phyloP scores from a whole-genome alignment of 495 filamentous ascomycete genomes.

The Aspergillus sparsus region DNA sequence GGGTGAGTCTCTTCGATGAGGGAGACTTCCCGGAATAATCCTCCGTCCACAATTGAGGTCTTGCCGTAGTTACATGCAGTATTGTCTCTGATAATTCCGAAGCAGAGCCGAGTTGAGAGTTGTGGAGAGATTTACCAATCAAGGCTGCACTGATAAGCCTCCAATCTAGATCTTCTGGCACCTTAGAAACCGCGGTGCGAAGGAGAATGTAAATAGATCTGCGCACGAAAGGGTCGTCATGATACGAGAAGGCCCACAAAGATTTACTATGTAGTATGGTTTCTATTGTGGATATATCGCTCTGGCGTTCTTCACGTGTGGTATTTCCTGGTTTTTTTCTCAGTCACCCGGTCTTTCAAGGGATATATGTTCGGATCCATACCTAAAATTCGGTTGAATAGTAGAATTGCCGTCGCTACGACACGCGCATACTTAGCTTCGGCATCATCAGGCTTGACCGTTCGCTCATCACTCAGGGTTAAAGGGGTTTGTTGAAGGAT shows the following conservation, averaged over 20 bases:
- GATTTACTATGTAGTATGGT: slow-evolving; percentile 62
- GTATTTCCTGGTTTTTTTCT: slow-evolving; percentile 38
- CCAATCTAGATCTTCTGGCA: slow-evolving; percentile 59
- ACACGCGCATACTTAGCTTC: slow-evolving; percentile 82
- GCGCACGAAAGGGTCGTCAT: slow-evolving; percentile 71
- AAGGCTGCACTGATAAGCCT: slow-evolving; percentile 65
- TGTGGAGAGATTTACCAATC: slow-evolving; percentile 66
- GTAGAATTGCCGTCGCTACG: slow-evolving; percentile 56
- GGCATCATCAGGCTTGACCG: slow-evolving; percentile 78
- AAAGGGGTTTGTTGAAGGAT: slow-evolving; percentile 71
- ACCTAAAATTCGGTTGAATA: slow-evolving; percentile 53
- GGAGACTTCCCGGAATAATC: slow-evolving; percentile 67
- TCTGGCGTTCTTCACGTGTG: slow-evolving; percentile 51
- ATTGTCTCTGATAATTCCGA: slow-evolving; percentile 66
- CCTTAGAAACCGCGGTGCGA: slow-evolving; percentile 56
- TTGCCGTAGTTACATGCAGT: slow-evolving; percentile 56
- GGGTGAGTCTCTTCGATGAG: slow-evolving; percentile 60
- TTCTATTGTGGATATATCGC: slow-evolving; percentile 49
- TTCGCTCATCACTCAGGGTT: slow-evolving; percentile 86
- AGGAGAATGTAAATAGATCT: slow-evolving; percentile 69
- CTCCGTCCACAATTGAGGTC: slow-evolving; percentile 74
- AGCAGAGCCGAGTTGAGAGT: slow-evolving; percentile 70
- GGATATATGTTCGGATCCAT: slow-evolving; percentile 8
- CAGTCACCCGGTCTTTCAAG: slow-evolving; percentile 10
- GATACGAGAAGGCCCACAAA: slow-evolving; percentile 72